Evolutionary conservation across 2,329 filamentous ascomycete genomes (phyloP).

Genomic region (Colletotrichum sublineola): DNA sequence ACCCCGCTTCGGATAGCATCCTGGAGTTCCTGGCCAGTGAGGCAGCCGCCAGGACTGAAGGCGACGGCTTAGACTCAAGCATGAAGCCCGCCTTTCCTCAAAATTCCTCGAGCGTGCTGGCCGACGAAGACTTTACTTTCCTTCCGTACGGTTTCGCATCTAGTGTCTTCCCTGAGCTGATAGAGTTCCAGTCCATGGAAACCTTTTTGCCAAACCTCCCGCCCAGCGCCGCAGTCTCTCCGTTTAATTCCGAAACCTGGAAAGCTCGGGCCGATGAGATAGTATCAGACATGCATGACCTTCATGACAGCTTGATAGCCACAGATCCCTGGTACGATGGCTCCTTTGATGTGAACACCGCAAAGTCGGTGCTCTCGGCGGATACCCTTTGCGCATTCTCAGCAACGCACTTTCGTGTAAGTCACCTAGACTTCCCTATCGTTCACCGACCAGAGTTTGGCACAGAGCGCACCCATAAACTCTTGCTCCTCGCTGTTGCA

Average conservation of each 20-base stretch:
- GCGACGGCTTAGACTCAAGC: slow-evolving; percentile 25
- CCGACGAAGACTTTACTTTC: slow-evolving; percentile 34
- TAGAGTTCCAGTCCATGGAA: slow-evolving; percentile 10
- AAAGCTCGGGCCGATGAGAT: slow-evolving; percentile 14
- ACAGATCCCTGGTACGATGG: slow-evolving; percentile 40
- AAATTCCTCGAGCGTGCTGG: neutral
- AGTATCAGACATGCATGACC: slow-evolving; percentile 9
- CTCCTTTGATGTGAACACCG: slow-evolving; percentile 36
- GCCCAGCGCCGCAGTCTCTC: neutral
- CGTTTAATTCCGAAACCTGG: neutral
- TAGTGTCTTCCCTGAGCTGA: slow-evolving; percentile 11
- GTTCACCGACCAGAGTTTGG: slow-evolving; percentile 47
- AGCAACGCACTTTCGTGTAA: slow-evolving; percentile 46
- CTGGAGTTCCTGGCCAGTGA: slow-evolving; percentile 43
- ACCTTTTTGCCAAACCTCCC: neutral
- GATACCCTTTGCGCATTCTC: slow-evolving; percentile 44
- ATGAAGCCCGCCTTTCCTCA: slow-evolving; percentile 4
- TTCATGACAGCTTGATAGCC: slow-evolving; percentile 34
- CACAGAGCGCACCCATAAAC: slow-evolving; percentile 29
- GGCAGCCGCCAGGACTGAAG: slow-evolving; percentile 31
- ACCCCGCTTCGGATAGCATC: slow-evolving; percentile 47
- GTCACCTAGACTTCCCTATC: slow-evolving; percentile 48
- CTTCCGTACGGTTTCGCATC: slow-evolving; percentile 13
- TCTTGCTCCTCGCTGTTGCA: slow-evolving; percentile 42
- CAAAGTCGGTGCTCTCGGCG: slow-evolving; percentile 43